phyloP scores from a whole-genome alignment of 2,329 filamentous ascomycete genomes.

The Neopestalotiopsis clavispora region DNA sequence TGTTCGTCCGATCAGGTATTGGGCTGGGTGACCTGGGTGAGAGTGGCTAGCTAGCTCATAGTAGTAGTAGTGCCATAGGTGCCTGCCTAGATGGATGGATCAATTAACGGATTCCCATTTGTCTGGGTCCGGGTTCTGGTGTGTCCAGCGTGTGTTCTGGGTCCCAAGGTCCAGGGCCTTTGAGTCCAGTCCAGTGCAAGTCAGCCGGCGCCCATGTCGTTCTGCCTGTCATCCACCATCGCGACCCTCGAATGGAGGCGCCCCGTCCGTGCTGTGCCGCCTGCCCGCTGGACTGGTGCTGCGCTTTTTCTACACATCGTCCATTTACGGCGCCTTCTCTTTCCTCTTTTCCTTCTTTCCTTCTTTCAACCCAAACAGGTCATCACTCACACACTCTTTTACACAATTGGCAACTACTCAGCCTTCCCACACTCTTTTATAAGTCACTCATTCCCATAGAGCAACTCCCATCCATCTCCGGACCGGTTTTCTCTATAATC shows the following conservation, averaged over 20 bases:
- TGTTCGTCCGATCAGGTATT: neutral
- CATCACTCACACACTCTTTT: constrained; percentile 21
- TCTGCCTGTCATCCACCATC: constrained; percentile 10
- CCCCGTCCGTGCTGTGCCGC: constrained; percentile 18
- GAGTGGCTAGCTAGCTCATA: too few species aligned
- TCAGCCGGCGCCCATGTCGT: neutral
- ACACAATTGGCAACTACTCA: constrained; percentile 9
- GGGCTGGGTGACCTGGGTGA: too few species aligned
- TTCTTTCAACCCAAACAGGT: neutral
- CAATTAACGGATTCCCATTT: neutral
- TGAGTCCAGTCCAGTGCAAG: neutral
- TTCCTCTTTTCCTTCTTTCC: constrained; percentile 12
- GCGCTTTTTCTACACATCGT: constrained; percentile 11
- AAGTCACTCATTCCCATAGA: constrained; percentile 15
- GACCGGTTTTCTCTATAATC: constrained; percentile 8
- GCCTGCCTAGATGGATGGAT: neutral
- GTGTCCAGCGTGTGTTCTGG: neutral
- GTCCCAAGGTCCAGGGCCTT: neutral
- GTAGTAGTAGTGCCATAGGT: too few species aligned
- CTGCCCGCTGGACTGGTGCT: constrained; percentile 7
- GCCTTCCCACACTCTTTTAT: constrained; percentile 19
- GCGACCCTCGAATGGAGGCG: neutral
- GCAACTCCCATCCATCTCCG: neutral
- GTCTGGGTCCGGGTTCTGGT: neutral
- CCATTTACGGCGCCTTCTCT: neutral